Evolutionary conservation across 2,329 filamentous ascomycete species (phyloP), one percentile per base, ranked within the genome.

Genomic region (Hymenoscyphus occultus): DNA sequence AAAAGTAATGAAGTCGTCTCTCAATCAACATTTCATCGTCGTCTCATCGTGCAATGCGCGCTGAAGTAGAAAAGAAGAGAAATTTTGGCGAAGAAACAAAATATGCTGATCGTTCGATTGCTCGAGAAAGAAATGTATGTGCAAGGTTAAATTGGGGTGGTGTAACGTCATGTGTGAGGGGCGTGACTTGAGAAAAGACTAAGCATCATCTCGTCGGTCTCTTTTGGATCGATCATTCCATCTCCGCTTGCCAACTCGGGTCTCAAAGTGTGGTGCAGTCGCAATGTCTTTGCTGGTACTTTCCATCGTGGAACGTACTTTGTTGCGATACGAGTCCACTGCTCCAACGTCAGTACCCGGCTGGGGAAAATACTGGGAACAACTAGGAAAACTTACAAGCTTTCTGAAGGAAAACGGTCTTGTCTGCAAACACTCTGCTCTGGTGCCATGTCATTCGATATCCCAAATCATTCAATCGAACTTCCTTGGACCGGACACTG

Each of bases 401-500:
- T 82, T 92, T 88, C 77, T 97, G 94, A 73, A 97, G 81, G 77
- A 97, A 97, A 59, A 97, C 83, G 51, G 90, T 92, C 71, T 92
- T 85, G 13, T 90, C 91, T 1, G 93, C 89, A 80, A 98, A 97
- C 12, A 94, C 91, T 73, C 94, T 85, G 76, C 93, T 95, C 80
- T 98, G 94, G 63, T 93, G 89, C 94, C 95, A 99, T 59, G 92
- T 93, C 91, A 99, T 96, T 58, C 94, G 87, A 77, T 96, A 96
- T 2, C 93, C 94, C 57, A 98, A 80, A 74, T 98, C 93, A 75
- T 98, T 98, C 67, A 98, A 80, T 59, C 91, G 86, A n/a, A 95
- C 88, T 76, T 98, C 94, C 79, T 92, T 95, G 60, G 83, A 85
- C 60, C 92, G 86, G 70, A 87, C 85, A 56, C 82, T 81, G 74